Percentiles rank a stretch among this genome's conserved stretches.
These are phyloP conservation scores for Beauveria varroae DNA, from an alignment of 2,329 filamentous ascomycete species.

Conservation along the genomic window DNA sequence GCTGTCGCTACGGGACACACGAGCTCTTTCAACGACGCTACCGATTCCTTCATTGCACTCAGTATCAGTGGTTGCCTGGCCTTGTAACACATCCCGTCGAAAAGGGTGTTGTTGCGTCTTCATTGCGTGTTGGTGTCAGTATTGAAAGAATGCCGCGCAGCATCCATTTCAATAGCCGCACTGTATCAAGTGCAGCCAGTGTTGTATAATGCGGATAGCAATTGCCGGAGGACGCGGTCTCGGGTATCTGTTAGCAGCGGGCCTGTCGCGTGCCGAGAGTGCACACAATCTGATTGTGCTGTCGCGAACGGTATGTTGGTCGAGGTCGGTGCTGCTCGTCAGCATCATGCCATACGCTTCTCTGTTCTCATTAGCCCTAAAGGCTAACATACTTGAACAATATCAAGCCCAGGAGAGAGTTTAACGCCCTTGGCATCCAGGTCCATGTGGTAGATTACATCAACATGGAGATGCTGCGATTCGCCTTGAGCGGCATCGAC, in stretches of 20 bases:
- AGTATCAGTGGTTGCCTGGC: no score
- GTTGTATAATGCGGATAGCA: slow-evolving; percentile 41
- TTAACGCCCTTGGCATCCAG: slow-evolving; percentile 52
- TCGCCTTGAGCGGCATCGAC: slow-evolving; percentile 63
- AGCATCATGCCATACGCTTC: not conserved
- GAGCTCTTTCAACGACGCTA: not conserved
- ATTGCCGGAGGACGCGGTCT: slow-evolving; percentile 40
- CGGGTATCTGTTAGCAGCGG: slow-evolving; percentile 39
- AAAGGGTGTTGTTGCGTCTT: not conserved
- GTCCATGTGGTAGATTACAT: slow-evolving; percentile 63
- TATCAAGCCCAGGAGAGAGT: slow-evolving; percentile 44
- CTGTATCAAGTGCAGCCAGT: slow-evolving; percentile 12
- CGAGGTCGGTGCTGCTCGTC: not conserved
- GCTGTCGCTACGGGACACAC: not conserved
- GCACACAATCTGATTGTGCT: slow-evolving; percentile 64
- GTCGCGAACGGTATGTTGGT: slow-evolving; percentile 49
- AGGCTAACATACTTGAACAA: not conserved
- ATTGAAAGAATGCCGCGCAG: slow-evolving; percentile 6
- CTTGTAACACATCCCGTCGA: no score
- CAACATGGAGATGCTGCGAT: slow-evolving; percentile 49
- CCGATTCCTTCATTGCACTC: no score
- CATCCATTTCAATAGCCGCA: not conserved
- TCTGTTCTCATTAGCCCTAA: no score
- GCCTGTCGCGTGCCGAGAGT: slow-evolving; percentile 48
- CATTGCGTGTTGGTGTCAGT: not conserved